phyloP scores from a whole-genome alignment of 2,329 filamentous ascomycete genomes.

The Fusarium sacchari region DNA sequence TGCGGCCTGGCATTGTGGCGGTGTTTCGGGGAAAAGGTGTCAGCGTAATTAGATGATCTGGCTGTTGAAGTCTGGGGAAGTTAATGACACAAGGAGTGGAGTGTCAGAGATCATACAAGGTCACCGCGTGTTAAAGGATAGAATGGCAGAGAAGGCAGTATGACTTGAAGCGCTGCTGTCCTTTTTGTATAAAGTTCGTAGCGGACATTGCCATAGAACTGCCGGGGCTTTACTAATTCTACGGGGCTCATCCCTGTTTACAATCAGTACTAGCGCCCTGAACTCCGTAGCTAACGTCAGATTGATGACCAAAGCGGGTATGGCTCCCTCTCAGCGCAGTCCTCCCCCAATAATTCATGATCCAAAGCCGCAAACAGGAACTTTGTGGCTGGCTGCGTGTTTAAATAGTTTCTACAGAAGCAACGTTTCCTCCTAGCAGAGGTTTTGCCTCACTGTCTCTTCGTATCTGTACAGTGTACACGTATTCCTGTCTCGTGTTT shows the following conservation, averaged over 20 bases:
- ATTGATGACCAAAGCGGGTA: constrained; percentile 13
- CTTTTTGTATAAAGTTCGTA: constrained; percentile 21
- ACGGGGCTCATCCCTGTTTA: constrained; percentile 13
- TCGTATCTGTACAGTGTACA: neutral
- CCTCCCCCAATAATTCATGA: neutral
- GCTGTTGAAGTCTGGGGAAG: no score
- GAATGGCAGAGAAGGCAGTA: neutral
- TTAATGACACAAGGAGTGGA: no score
- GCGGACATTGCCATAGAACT: constrained; percentile 8
- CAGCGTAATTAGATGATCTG: no score
- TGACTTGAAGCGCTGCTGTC: neutral
- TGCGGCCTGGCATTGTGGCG: constrained; percentile 20
- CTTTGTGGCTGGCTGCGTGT: neutral
- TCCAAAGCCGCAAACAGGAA: neutral
- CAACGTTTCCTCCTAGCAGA: neutral
- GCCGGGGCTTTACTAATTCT: constrained; percentile 1
- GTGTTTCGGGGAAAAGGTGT: no score
- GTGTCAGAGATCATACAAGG: neutral
- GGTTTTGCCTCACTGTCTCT: neutral
- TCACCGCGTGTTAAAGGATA: neutral
- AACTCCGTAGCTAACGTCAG: constrained; percentile 20
- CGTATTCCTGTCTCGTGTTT: neutral
- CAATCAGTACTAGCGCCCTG: constrained; percentile 19
- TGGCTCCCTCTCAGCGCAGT: neutral
- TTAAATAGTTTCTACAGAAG: neutral